Percentiles rank a stretch among this genome's conserved stretches.
Conservation (phyloP, 495 filamentous ascomycete species). For the Penicillium ucsense region DNA sequence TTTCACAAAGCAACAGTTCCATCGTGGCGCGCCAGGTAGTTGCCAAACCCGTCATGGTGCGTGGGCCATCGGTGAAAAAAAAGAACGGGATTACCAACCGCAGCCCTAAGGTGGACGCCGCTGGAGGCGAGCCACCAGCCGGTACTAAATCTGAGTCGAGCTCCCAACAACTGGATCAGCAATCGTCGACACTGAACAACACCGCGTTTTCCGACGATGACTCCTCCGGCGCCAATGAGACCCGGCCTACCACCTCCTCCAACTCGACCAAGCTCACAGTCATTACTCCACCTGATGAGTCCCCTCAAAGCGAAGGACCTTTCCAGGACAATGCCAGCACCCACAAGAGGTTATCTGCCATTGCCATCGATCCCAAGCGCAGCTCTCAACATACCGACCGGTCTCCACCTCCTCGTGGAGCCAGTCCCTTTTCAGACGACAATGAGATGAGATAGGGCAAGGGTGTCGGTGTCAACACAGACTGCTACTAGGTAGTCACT, state of each 20-base stretch:
- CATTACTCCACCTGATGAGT: constrained; percentile 1
- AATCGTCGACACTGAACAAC: constrained; percentile 28
- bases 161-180: constrained; percentile 11
- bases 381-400: constrained; percentile 19
- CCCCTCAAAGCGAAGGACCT: constrained; percentile 41
- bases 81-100: constrained; percentile 8
- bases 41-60: constrained; percentile 39
- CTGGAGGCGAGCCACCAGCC: constrained; percentile 4
- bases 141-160: constrained; percentile 6
- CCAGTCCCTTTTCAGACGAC: constrained; percentile 38
- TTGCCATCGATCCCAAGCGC: constrained; percentile 9
- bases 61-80: constrained; percentile 24
- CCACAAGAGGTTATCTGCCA: constrained; percentile 6
- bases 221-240: constrained; percentile 11
- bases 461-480: no score
- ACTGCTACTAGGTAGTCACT: no score
- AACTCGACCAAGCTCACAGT: constrained; percentile 7
- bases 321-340: constrained; percentile 45
- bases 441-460: constrained; percentile 49
- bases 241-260: constrained; percentile 10
- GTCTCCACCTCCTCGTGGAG: constrained; percentile 20
- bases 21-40: constrained; percentile 35
- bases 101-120: background rate
- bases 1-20: constrained; percentile 26
- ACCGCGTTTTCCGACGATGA: constrained; percentile 32